Evolutionary conservation across 1,139 yeast species (phyloP).

Genomic region (Pichia sp.): DNA sequence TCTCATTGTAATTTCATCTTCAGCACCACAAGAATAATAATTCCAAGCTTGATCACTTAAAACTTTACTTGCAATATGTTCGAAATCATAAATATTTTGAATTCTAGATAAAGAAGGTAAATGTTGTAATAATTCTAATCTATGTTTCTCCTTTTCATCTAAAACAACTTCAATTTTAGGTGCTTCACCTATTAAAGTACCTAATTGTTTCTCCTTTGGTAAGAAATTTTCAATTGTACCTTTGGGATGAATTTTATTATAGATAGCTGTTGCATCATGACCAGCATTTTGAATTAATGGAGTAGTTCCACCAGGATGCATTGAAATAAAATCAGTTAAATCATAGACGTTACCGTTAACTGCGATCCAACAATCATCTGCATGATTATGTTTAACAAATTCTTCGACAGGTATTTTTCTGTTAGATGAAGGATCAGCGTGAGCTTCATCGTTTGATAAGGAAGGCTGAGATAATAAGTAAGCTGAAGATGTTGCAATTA

Average conservation of each 20-base stretch:
- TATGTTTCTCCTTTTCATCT: slow-evolving; percentile 30
- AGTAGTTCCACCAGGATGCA: slow-evolving; percentile 86
- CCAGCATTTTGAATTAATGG: slow-evolving; percentile 79
- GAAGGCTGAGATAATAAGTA: slow-evolving; percentile 8
- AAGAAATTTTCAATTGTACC: slow-evolving; percentile 39
- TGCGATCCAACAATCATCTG: slow-evolving; percentile 82
- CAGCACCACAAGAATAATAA: slow-evolving; percentile 31
- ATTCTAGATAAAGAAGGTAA: slow-evolving; percentile 26
- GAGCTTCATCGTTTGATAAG: slow-evolving; percentile 15
- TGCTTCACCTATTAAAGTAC: slow-evolving; percentile 32
- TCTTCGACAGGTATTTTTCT: slow-evolving; percentile 34
- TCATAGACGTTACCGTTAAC: slow-evolving; percentile 81
- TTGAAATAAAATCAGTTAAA: slow-evolving; percentile 64
- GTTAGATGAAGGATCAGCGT: neutral
- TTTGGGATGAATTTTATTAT: slow-evolving; percentile 70
- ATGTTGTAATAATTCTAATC: slow-evolving; percentile 19
- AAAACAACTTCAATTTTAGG: slow-evolving; percentile 29
- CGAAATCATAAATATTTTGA: slow-evolving; percentile 31
- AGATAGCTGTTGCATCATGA: slow-evolving; percentile 81
- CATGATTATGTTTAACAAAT: slow-evolving; percentile 56
- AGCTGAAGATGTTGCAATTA: slow-evolving; percentile 8
- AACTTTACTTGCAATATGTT: slow-evolving; percentile 29
- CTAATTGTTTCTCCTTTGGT: slow-evolving; percentile 31
- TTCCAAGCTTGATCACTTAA: slow-evolving; percentile 30
- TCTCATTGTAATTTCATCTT: slow-evolving; percentile 31